These are phyloP conservation scores for Syzygium grande DNA, from an alignment of 345 rosid genomes.

Conservation along the genomic window DNA sequence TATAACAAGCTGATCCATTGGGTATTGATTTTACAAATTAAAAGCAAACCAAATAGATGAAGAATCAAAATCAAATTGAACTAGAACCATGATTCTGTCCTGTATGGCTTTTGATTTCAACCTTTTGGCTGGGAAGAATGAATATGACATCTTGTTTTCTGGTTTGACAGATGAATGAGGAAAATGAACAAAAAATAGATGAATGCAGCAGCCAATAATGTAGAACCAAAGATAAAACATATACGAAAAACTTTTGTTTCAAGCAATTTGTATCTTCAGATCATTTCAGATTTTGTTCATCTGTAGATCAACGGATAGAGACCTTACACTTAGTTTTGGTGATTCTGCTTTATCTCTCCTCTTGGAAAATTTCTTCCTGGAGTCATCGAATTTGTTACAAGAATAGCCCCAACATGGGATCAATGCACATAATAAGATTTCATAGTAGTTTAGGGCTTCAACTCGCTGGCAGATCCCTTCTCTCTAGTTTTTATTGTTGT, in stretches of 20 bases:
- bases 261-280: background rate
- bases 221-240: background rate
- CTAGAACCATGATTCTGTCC: background rate
- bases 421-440: background rate
- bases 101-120: background rate
- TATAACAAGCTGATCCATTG: background rate
- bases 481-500: background rate
- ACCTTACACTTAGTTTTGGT: background rate
- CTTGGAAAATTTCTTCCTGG: background rate
- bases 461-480: background rate
- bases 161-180: background rate
- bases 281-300: background rate
- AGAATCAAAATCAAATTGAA: background rate
- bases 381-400: background rate
- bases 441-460: background rate
- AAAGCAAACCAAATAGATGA: background rate
- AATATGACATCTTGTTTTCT: background rate
- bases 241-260: background rate
- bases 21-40: background rate
- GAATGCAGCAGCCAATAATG: background rate
- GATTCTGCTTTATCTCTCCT: background rate
- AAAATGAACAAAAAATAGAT: background rate
- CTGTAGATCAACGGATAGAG: background rate
- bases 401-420: background rate
- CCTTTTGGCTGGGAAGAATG: background rate